These are phyloP conservation scores for Poronia punctata DNA, from an alignment of 495 filamentous ascomycete species.

Conservation along the genomic window DNA sequence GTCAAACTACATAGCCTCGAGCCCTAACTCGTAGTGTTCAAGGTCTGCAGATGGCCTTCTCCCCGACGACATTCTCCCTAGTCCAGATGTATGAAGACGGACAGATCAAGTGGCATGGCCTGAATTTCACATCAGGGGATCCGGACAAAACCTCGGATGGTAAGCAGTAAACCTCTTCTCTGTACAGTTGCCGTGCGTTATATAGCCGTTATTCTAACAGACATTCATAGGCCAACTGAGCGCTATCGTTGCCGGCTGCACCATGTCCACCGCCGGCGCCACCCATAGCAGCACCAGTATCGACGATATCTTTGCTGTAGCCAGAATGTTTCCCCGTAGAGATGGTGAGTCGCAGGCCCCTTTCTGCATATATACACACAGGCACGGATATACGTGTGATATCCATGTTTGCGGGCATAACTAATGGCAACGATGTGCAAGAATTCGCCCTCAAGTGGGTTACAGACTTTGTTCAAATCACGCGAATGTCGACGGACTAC, in stretches of 20 bases:
- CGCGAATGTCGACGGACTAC: constrained; percentile 64
- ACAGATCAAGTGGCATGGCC: constrained; percentile 52
- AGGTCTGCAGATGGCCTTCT: constrained; percentile 64
- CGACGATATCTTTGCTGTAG: constrained; percentile 70
- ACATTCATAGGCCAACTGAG: constrained; percentile 40
- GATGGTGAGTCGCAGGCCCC: constrained; percentile 30
- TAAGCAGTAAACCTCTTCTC: constrained; percentile 20
- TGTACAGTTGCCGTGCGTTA: too few species aligned
- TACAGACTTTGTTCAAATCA: constrained; percentile 56
- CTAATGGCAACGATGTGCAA: too few species aligned
- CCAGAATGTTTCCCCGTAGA: constrained; percentile 42
- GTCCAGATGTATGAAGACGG: constrained; percentile 59
- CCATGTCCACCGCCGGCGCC: constrained; percentile 47
- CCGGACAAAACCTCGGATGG: constrained; percentile 31
- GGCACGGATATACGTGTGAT: too few species aligned
- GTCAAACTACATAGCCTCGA: too few species aligned
- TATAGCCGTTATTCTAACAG: constrained; percentile 3
- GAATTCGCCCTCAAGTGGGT: constrained; percentile 49
- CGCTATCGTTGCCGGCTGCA: constrained; percentile 51
- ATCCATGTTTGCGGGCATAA: too few species aligned
- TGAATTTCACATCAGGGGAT: constrained; percentile 49
- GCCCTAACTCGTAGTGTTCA: constrained; percentile 10
- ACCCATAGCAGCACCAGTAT: constrained; percentile 36
- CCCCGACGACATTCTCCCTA: constrained; percentile 64
- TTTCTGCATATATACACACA: too few species aligned